Percentiles rank a stretch among this genome's conserved stretches.
Conservation (phyloP, 2,329 filamentous ascomycete species). For the Pseudogymnoascus sp. region DNA sequence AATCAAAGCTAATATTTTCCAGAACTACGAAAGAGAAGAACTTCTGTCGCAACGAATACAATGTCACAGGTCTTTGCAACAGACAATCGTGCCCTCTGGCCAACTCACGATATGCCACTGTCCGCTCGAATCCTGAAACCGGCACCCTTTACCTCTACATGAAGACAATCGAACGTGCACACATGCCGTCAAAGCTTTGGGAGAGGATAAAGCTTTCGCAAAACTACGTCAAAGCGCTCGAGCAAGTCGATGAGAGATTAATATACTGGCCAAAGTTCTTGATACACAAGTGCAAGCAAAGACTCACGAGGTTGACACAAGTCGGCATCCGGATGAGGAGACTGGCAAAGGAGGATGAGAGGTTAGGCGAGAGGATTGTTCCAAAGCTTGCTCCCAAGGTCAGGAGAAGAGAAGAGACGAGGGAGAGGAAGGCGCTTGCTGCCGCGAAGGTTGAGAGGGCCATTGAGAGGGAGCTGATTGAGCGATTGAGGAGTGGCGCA, state of each 20-base stretch:
- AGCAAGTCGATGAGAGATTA: slow-evolving; percentile 76
- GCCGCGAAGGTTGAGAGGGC: slow-evolving; percentile 91
- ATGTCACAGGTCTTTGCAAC: slow-evolving; percentile 75
- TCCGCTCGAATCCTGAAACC: slow-evolving; percentile 73
- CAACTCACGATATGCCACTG: slow-evolving; percentile 87
- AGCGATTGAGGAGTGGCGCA: slow-evolving; percentile 81
- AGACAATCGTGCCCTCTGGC: slow-evolving; percentile 84
- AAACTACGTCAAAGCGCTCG: slow-evolving; percentile 84
- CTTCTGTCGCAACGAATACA: slow-evolving; percentile 94
- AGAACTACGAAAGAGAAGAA: slow-evolving; percentile 79
- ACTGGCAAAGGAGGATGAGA: slow-evolving; percentile 80
- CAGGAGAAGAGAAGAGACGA: slow-evolving; percentile 62
- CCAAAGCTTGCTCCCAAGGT: slow-evolving; percentile 90
- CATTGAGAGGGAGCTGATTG: slow-evolving; percentile 90
- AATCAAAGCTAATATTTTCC: slow-evolving; percentile 11
- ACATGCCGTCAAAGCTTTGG: slow-evolving; percentile 88
- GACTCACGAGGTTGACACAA: slow-evolving; percentile 84
- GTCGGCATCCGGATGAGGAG: slow-evolving; percentile 75
- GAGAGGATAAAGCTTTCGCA: slow-evolving; percentile 82
- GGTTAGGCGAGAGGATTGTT: slow-evolving; percentile 80
- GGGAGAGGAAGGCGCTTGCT: slow-evolving; percentile 69
- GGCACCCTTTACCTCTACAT: slow-evolving; percentile 90
- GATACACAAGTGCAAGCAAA: slow-evolving; percentile 92
- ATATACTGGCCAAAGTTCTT: slow-evolving; percentile 95
- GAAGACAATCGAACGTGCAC: slow-evolving; percentile 85